Conservation (phyloP, 1,284 basidiomycete species). For the Austroboletus niveus region DNA sequence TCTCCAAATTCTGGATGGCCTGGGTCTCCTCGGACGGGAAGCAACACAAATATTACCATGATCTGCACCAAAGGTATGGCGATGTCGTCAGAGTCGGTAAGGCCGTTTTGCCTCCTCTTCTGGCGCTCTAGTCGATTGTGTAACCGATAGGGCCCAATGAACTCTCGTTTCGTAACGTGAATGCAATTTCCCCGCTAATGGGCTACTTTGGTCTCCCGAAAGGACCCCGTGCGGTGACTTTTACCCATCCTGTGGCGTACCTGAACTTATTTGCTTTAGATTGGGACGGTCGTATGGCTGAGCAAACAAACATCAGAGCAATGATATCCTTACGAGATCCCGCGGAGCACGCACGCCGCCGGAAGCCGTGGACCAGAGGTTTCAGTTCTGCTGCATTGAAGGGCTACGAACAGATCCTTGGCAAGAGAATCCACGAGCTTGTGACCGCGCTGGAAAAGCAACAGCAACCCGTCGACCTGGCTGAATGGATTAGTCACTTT, state of each 20-base stretch:
- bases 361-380: conserved; percentile 52
- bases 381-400: conserved; percentile 49
- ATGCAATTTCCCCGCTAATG: conserved; percentile 44
- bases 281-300: conserved; percentile 35
- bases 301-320: conserved; percentile 26
- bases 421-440: conserved; percentile 39
- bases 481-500: conserved; percentile 49
- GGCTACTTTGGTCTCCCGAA: conserved; percentile 48
- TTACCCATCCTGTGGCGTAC: background rate
- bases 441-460: conserved; percentile 38
- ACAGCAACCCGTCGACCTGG: conserved; percentile 38
- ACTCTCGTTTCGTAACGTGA: conserved; percentile 43
- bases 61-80: conserved; percentile 33
- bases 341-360: conserved; percentile 43
- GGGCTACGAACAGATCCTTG: conserved; percentile 48
- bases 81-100: conserved; percentile 39
- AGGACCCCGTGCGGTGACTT: conserved; percentile 45
- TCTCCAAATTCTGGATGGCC: conserved; percentile 38
- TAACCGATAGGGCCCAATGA: conserved; percentile 51
- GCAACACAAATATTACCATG: conserved; percentile 34
- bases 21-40: conserved; percentile 33
- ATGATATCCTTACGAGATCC: conserved; percentile 36
- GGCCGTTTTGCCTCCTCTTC: background rate
- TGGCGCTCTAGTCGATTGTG: conserved; percentile 1
- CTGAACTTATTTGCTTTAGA: conserved; percentile 22